Base-by-base conservation (phyloP, 1,284 basidiomycete species). In the Exobasidium rhododendri region DNA sequence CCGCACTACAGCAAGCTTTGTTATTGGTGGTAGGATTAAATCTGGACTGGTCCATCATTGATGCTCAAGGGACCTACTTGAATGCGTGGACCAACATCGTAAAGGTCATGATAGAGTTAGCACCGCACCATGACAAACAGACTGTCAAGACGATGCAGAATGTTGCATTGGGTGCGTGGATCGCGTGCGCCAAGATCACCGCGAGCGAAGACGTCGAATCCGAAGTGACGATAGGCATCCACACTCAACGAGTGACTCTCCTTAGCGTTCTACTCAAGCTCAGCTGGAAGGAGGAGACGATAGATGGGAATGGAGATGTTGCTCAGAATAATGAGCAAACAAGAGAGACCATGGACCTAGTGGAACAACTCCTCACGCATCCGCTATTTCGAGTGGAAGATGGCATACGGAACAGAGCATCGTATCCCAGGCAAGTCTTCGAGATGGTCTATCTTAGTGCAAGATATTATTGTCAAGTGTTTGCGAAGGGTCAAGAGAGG, bases 191-290 rank as follows among this genome's bases (percentile, higher is more conserved):
- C 1, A 70, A 59, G 24, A 54, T 68, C 1, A 85, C 93, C 28
- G 85, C 90, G 0, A 80, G 81, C 17, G 92, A 94, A 80, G 83
- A 82, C 50, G 85, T 90, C 24, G 84, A 83, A 4, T 92, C 92
- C 0, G 88, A 92, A 65, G 88, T 93, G 83, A 91, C 93, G 87
- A 84, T 88, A 0, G 85, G 86, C 1, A 87, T 93, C 29, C 91
- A 96, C 71, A 85, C 86, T 0, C 86, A 88, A 26, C 84, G 91
- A 32, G 81, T 96, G 6, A 85, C 85, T 4, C 82, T 94, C 4
- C 82, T 96, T 1, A 83, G 91, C 14, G 85, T 87, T 0, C 79
- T 94, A 55, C 82, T 93, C 32, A 89, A 94, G 71, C 84, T 89
- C 0, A 84, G 84, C 0, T 80, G 84, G 13, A 87, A 35, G n/a